These are phyloP conservation scores for Schizosaccharomyces octosporus DNA, from an alignment of 805 yeast genomes.

Conservation along the genomic window DNA sequence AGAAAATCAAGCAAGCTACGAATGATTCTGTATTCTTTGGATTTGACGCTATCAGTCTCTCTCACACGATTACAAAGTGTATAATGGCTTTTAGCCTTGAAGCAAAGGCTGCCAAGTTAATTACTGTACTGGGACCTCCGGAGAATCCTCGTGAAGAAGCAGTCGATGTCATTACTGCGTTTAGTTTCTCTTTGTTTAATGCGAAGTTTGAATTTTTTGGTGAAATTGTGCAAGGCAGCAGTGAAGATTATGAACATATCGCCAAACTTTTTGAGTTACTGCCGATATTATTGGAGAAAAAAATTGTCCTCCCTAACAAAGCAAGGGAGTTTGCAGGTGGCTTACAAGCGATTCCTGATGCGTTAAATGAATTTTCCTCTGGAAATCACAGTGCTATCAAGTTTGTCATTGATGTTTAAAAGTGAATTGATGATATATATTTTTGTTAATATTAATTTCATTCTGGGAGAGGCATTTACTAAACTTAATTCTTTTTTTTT, in stretches of 20 bases:
- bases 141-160: background rate
- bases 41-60: background rate
- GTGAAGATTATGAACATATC: background rate
- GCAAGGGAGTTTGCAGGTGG: background rate
- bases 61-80: background rate
- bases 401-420: conserved; percentile 3
- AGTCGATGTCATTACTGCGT: background rate
- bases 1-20: background rate
- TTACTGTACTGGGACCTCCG: background rate
- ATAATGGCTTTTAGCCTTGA: background rate
- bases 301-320: background rate
- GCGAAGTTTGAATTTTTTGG: background rate
- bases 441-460: background rate
- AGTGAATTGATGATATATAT: background rate
- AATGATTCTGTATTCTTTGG: background rate
- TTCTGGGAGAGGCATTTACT: background rate
- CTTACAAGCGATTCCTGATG: background rate
- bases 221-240: background rate
- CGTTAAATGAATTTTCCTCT: background rate
- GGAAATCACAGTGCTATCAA: background rate
- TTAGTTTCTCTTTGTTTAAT: background rate
- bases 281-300: background rate
- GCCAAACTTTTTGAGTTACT: background rate
- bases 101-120: background rate
- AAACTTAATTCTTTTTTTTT: too few species aligned